Conservation (phyloP, 352 stramenopile genomes). For the Phytopythium chamaehyphon region DNA sequence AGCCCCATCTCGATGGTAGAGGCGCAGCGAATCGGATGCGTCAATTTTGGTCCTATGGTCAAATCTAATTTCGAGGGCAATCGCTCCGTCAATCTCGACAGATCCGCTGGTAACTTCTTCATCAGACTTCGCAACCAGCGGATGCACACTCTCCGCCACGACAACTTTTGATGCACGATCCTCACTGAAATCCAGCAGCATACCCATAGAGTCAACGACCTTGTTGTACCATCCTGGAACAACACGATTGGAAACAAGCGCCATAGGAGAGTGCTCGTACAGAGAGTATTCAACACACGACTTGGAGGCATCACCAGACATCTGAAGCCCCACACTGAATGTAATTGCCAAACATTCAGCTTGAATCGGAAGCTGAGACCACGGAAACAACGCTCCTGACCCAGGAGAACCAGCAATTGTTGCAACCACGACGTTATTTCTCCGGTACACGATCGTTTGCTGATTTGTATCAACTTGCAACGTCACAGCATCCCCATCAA, state of each 20-base stretch:
- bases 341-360: neutral
- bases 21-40: slow-evolving; percentile 25
- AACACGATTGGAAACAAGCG: slow-evolving; percentile 20
- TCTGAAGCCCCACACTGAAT: neutral
- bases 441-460: slow-evolving; percentile 26
- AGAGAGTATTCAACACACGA: slow-evolving; percentile 16
- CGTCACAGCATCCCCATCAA: slow-evolving; percentile 32
- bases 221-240: slow-evolving; percentile 60
- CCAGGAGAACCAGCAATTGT: slow-evolving; percentile 12
- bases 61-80: slow-evolving; percentile 68
- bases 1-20: slow-evolving; percentile 9
- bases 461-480: slow-evolving; percentile 36
- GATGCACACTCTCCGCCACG: slow-evolving; percentile 52
- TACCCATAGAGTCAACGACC: slow-evolving; percentile 44
- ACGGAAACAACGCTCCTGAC: slow-evolving; percentile 19
- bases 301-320: neutral
- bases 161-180: slow-evolving; percentile 26
- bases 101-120: slow-evolving; percentile 8
- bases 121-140: slow-evolving; percentile 7
- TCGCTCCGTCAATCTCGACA: slow-evolving; percentile 38
- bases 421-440: slow-evolving; percentile 29
- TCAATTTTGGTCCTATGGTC: slow-evolving; percentile 49
- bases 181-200: slow-evolving; percentile 55
- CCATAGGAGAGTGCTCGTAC: slow-evolving; percentile 31
- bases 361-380: slow-evolving; percentile 9